Percentiles rank a stretch among this genome's conserved stretches.
Evolutionary conservation across 192 early-diverging fungal genomes (phyloP).

Genomic region (Lobosporangium transversale): DNA sequence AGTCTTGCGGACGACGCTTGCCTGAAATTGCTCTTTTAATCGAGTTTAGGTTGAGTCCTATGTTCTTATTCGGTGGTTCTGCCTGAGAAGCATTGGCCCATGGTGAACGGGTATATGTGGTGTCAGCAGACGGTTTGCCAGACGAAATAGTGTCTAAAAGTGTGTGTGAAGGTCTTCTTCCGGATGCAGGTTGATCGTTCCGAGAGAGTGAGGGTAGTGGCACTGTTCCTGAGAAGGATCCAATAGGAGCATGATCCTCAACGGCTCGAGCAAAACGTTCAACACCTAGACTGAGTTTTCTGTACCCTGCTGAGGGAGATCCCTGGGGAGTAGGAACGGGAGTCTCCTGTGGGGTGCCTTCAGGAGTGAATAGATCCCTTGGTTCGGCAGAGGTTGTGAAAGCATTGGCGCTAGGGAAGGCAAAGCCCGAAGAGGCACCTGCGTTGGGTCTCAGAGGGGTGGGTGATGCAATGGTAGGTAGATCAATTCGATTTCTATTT

Average conservation of each 20-base stretch:
- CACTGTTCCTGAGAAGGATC: constrained; percentile 36
- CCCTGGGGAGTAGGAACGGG: constrained; percentile 30
- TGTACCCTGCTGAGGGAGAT: constrained; percentile 19
- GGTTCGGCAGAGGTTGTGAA: constrained; percentile 17
- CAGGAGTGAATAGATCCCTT: constrained; percentile 30
- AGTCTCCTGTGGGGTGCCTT: constrained; percentile 18
- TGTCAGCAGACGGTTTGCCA: not conserved
- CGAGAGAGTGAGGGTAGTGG: constrained; percentile 35
- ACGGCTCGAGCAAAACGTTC: constrained; percentile 44
- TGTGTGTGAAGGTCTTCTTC: constrained; percentile 25
- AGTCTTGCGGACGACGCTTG: constrained; percentile 11
- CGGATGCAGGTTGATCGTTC: constrained; percentile 5
- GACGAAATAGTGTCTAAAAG: constrained; percentile 7
- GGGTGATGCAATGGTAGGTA: not conserved
- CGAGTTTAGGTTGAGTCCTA: constrained; percentile 31
- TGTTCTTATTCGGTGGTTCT: constrained; percentile 14
- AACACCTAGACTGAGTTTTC: constrained; percentile 37
- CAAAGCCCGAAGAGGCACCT: constrained; percentile 32
- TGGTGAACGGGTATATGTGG: not conserved
- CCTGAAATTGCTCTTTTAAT: constrained; percentile 42
- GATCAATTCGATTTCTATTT: too few relatives aligned
- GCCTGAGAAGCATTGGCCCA: not conserved
- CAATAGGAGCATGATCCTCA: constrained; percentile 29
- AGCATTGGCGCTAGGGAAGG: constrained; percentile 28
- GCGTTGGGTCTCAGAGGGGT: not conserved